Evolutionary conservation across 2,329 filamentous ascomycete species (phyloP).

Genomic region (Hymenoscyphus occultus): DNA sequence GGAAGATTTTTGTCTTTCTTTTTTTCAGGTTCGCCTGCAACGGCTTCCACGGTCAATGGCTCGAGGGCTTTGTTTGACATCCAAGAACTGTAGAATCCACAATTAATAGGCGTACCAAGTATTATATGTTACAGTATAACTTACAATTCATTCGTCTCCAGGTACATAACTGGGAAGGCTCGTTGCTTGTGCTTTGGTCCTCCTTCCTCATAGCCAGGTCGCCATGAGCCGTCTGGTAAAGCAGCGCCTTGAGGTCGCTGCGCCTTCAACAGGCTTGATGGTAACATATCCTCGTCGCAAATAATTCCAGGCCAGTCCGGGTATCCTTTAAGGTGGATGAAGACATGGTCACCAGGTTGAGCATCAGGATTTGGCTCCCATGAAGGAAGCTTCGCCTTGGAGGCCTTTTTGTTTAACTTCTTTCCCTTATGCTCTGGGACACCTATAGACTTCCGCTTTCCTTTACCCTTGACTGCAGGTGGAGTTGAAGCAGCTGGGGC

Average conservation of each 20-base stretch:
- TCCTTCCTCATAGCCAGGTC: slow-evolving; percentile 81
- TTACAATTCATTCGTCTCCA: slow-evolving; percentile 96
- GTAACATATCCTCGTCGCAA: slow-evolving; percentile 92
- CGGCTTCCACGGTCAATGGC: slow-evolving; percentile 70
- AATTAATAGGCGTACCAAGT: slow-evolving; percentile 15
- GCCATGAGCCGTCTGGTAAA: slow-evolving; percentile 79
- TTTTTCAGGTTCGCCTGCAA: slow-evolving; percentile 65
- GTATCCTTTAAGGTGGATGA: slow-evolving; percentile 91
- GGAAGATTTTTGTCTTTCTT: slow-evolving; percentile 72
- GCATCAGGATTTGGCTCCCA: slow-evolving; percentile 56
- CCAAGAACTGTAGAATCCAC: slow-evolving; percentile 67
- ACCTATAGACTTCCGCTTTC: slow-evolving; percentile 74
- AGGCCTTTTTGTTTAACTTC: slow-evolving; percentile 83
- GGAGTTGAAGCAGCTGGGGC: slow-evolving; percentile 36
- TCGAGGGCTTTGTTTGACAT: slow-evolving; percentile 80
- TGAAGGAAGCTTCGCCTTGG: slow-evolving; percentile 66
- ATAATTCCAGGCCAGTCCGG: slow-evolving; percentile 93
- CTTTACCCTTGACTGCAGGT: slow-evolving; percentile 48
- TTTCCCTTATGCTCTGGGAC: slow-evolving; percentile 69
- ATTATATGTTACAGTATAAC: slow-evolving; percentile 40
- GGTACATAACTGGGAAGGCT: slow-evolving; percentile 92
- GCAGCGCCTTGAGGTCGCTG: slow-evolving; percentile 81
- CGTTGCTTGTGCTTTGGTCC: slow-evolving; percentile 83
- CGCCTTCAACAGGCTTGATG: slow-evolving; percentile 65
- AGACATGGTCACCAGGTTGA: slow-evolving; percentile 86